phyloP scores from a whole-genome alignment of 129 eudicot species.

The Flaveria ramosissima region DNA sequence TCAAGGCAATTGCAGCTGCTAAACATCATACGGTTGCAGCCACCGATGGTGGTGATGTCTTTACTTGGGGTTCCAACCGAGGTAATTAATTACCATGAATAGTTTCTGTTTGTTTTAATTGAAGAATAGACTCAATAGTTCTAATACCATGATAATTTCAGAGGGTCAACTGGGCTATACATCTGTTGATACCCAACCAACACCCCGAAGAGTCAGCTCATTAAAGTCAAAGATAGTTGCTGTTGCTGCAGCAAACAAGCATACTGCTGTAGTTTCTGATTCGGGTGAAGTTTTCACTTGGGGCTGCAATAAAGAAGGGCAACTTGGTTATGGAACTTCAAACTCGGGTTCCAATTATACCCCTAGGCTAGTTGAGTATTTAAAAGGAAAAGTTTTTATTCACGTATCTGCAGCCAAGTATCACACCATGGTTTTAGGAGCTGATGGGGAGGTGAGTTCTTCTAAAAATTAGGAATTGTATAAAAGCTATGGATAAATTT shows the following conservation, averaged over 20 bases:
- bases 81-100: slow-evolving; percentile 45
- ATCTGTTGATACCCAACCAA: slow-evolving; percentile 93
- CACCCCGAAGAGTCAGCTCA: slow-evolving; percentile 92
- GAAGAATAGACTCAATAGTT: neutral
- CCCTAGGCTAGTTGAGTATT: slow-evolving; percentile 84
- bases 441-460: slow-evolving; percentile 93
- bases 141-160: slow-evolving; percentile 29
- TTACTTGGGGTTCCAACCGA: slow-evolving; percentile 99
- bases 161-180: slow-evolving; percentile 99
- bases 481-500: neutral
- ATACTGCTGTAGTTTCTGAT: slow-evolving; percentile 92
- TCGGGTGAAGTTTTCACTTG: slow-evolving; percentile 94
- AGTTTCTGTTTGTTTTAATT: neutral
- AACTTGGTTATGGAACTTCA: slow-evolving; percentile 98
- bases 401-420: slow-evolving; percentile 83
- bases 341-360: slow-evolving; percentile 89
- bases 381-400: slow-evolving; percentile 73
- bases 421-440: slow-evolving; percentile 89
- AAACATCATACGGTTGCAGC: slow-evolving; percentile 97
- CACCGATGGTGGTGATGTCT: slow-evolving; percentile 94
- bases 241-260: slow-evolving; percentile 98
- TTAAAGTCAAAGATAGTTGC: slow-evolving; percentile 77
- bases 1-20: slow-evolving; percentile 91
- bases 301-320: slow-evolving; percentile 99
- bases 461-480: neutral